Evolutionary conservation across 139 green algal genomes (phyloP).

Genomic region (Closterium sp.): DNA sequence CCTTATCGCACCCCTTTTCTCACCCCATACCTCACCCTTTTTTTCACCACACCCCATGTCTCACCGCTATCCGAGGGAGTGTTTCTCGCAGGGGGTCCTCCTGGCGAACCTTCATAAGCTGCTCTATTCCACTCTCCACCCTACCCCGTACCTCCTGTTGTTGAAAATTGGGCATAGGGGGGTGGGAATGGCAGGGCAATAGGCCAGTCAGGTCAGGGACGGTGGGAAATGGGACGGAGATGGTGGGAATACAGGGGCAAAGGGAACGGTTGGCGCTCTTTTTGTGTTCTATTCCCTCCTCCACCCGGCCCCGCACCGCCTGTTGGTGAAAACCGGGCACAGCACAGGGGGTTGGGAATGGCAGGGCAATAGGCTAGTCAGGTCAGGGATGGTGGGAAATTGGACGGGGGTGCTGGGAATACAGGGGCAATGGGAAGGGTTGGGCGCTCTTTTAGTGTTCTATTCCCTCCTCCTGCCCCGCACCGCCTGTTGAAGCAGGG

Average conservation of each 20-base stretch:
- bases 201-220: no score
- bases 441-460: no score
- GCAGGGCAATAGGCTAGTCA: no score
- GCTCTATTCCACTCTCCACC: constrained; percentile 22
- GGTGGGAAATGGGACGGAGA: not conserved
- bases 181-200: not conserved
- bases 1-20: no score
- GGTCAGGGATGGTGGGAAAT: not conserved
- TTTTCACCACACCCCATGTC: not conserved
- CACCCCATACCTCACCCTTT: no score
- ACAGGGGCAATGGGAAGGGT: no score
- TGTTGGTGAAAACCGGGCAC: not conserved
- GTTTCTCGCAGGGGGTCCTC: constrained; percentile 8
- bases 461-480: no score
- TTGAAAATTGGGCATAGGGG: not conserved
- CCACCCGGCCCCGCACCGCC: constrained; percentile 9
- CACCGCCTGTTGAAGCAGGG: no score
- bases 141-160: constrained; percentile 8
- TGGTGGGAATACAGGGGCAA: no score
- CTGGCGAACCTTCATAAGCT: not conserved
- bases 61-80: constrained; percentile 10
- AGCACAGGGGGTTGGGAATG: not conserved
- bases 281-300: no score
- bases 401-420: not conserved
- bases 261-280: no score